Conservation (phyloP, 2,329 filamentous ascomycete species). For the Cadophora malorum region DNA sequence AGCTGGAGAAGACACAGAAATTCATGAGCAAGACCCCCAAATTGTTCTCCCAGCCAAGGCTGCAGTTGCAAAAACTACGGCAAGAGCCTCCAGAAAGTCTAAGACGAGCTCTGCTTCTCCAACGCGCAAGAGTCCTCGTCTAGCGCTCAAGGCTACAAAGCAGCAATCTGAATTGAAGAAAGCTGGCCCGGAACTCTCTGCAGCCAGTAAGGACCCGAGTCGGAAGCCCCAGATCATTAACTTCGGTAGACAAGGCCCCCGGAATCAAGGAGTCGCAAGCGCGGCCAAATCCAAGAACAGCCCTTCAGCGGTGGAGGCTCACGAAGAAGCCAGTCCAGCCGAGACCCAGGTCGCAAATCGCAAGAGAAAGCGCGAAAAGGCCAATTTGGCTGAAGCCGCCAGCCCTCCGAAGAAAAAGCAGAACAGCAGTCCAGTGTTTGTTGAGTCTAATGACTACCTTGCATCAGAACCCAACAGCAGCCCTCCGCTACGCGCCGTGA, state of each 20-base stretch:
- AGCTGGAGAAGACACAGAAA: background rate
- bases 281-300: constrained; percentile 10
- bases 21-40: background rate
- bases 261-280: constrained; percentile 37
- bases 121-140: constrained; percentile 1
- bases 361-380: constrained; percentile 16
- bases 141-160: background rate
- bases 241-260: constrained; percentile 34
- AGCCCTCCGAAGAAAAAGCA: constrained; percentile 14
- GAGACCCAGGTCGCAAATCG: background rate
- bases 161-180: background rate
- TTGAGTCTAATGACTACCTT: background rate
- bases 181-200: background rate
- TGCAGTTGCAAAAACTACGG: background rate
- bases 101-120: background rate
- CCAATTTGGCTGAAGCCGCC: background rate
- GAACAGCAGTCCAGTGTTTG: constrained; percentile 16
- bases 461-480: background rate
- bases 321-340: background rate
- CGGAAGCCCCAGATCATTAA: constrained; percentile 37
- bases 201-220: constrained; percentile 9
- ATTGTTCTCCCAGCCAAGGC: background rate
- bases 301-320: background rate
- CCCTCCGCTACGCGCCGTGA: background rate
- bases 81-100: background rate